phyloP scores from a whole-genome alignment of 805 yeast species.

The Ogataea nitratoaversa region DNA sequence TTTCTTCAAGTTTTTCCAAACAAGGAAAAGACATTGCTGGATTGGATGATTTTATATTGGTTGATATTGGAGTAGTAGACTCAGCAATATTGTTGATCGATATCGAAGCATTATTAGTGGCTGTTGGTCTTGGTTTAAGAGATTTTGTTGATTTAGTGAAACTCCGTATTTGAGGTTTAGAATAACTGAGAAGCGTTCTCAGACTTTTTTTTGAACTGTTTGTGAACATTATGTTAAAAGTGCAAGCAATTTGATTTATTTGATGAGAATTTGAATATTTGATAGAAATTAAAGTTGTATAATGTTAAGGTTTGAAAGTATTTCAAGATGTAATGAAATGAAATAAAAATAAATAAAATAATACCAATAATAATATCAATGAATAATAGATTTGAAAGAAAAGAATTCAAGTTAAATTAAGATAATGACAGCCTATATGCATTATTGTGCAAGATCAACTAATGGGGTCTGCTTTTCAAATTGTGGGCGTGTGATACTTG shows the following conservation, averaged over 20 bases:
- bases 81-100: neutral
- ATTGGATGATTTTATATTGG: conserved; percentile 37
- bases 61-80: conserved; percentile 1
- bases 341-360: too few species aligned
- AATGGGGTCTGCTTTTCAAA: too few species aligned
- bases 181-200: neutral
- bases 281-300: too few species aligned
- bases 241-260: too few species aligned
- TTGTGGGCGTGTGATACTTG: too few species aligned
- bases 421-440: too few species aligned
- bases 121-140: conserved; percentile 16
- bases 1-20: conserved; percentile 67
- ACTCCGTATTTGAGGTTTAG: conserved; percentile 1
- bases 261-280: neutral
- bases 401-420: too few species aligned
- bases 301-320: too few species aligned
- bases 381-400: too few species aligned
- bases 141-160: conserved; percentile 1
- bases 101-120: conserved; percentile 9
- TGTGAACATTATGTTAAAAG: neutral
- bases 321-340: neutral
- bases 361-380: neutral
- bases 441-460: too few species aligned
- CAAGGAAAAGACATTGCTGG: conserved; percentile 81
- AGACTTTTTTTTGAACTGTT: neutral